Evolutionary conservation across 371 early-diverging fungal species (phyloP), one percentile per base, ranked within the genome.

Genomic region (Actinomortierella wolfii): DNA sequence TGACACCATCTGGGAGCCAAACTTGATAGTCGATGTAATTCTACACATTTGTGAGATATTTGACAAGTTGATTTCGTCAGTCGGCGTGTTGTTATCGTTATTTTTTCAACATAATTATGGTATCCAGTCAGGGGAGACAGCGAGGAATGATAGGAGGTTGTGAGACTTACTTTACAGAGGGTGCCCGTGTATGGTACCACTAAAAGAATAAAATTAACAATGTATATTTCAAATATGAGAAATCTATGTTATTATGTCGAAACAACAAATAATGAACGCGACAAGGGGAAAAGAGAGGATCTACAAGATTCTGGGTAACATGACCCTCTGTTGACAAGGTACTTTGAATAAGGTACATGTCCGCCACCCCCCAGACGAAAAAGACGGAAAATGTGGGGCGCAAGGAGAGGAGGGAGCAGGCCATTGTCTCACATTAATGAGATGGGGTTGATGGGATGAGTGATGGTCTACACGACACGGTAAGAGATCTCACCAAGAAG

Each of bases 131-230:
- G 15, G 15, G 44, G 13, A 20, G 44, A 40, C 7, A 20, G 41
- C 18, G 18, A 53, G 6, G 25, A 2, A 40, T 28, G 47, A 24
- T 0, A 54, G 28, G 48, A 25, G 54, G 23, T 42, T 29, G n/a
- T 25, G 46, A 21, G 34, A 34, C 61, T 66, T 66, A 73, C 73
- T 18, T 62, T 73, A 56, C 73, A 73, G 5, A 66, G 29, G 1
- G 67, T 58, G 45, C 73, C 73, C 40, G 57, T 73, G 28, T 73
- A 73, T 15, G 56, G 56, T 29, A 47, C 54, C 73, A 73, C 73
- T 73, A 66, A 20, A 14, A 14, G 54, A 42, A 14, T 24, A 1
- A 13, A 15, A 41, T 7, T 13, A n/a, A n/a, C n/a, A n/a, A n/a
- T n/a, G n/a, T n/a, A n/a, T n/a, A n/a, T n/a, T n/a, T n/a, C n/a